A percentile compares a stretch with the other conserved stretches of the same genome.
These are phyloP conservation scores for Eucalyptus brandiana DNA, from an alignment of 345 rosid species.

Conservation along the genomic window DNA sequence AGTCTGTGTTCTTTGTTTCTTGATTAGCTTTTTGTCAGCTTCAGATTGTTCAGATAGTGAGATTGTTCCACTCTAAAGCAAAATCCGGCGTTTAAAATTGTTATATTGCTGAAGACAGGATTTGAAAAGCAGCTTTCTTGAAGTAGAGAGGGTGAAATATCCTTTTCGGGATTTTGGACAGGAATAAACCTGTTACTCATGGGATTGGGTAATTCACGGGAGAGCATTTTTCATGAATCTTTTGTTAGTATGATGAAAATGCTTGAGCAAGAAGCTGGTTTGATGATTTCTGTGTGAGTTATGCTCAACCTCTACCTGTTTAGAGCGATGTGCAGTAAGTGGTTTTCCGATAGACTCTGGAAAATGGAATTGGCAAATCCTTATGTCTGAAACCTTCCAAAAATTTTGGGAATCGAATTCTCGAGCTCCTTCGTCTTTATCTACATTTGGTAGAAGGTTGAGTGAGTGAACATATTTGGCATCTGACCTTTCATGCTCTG, in stretches of 20 bases:
- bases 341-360: background rate
- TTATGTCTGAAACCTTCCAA: background rate
- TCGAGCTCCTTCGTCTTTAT: background rate
- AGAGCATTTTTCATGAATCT: background rate
- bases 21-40: no score
- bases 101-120: background rate
- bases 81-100: background rate
- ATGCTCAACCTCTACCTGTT: background rate
- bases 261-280: background rate
- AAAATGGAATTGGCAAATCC: background rate
- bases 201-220: background rate
- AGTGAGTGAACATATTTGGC: background rate
- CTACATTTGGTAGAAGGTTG: background rate
- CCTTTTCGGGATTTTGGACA: background rate
- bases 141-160: background rate
- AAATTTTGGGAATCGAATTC: no score
- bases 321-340: background rate
- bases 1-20: no score
- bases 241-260: background rate
- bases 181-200: background rate
- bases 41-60: no score
- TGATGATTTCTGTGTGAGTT: background rate
- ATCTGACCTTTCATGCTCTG: background rate
- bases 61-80: no score
- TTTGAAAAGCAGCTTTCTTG: background rate